Evolutionary conservation across 352 stramenopile species (phyloP).

Genomic region (Phytophthora macrochlamydospora): DNA sequence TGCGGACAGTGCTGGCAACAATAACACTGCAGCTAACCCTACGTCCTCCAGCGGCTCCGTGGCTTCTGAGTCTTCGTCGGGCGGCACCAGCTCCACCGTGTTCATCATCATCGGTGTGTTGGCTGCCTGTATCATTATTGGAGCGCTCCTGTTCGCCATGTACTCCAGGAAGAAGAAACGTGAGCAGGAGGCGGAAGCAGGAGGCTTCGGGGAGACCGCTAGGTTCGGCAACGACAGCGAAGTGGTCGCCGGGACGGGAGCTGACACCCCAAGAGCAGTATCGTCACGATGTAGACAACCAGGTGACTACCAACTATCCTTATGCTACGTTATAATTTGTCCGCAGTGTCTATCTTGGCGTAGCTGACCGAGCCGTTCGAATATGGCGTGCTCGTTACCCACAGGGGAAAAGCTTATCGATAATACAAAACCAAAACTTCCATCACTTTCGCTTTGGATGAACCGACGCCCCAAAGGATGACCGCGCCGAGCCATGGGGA

Average conservation of each 20-base stretch:
- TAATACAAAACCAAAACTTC: no score
- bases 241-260: constrained; percentile 25
- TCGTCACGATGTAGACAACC: constrained; percentile 76
- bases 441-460: neutral
- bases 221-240: constrained; percentile 37
- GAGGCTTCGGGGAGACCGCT: constrained; percentile 51
- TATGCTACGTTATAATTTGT: constrained; percentile 28
- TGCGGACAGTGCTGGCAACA: constrained; percentile 13
- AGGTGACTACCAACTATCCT: constrained; percentile 30
- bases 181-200: constrained; percentile 54
- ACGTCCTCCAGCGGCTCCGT: constrained; percentile 24
- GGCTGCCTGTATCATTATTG: constrained; percentile 65
- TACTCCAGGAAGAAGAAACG: constrained; percentile 78
- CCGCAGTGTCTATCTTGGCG: neutral
- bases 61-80: constrained; percentile 31
- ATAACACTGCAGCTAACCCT: constrained; percentile 17
- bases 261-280: constrained; percentile 74
- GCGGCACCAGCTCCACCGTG: constrained; percentile 51
- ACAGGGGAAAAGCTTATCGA: neutral
- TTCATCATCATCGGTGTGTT: constrained; percentile 76
- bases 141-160: constrained; percentile 72
- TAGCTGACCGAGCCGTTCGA: constrained; percentile 1
- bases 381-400: constrained; percentile 10
- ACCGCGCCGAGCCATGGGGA: constrained; percentile 23
- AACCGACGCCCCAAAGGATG: constrained; percentile 23